phyloP scores from a whole-genome alignment of 179 eudicot species.

The Monotropa hypopitys region DNA sequence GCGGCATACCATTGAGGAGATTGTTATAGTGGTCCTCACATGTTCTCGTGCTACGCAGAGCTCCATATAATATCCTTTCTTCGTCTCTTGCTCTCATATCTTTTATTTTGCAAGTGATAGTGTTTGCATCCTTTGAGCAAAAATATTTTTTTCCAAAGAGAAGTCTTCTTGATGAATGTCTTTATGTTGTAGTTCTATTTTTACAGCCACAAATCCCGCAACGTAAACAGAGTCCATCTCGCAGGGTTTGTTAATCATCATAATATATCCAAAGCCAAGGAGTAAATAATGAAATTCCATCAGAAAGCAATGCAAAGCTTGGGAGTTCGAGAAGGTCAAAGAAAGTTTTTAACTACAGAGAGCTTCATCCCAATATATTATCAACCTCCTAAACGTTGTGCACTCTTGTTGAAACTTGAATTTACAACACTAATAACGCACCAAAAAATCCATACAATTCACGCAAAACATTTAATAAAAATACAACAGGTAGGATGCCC shows the following conservation, averaged over 20 bases:
- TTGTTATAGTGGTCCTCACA: no score
- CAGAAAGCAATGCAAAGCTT: neutral
- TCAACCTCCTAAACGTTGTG: neutral
- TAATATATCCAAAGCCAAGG: neutral
- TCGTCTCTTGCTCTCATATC: no score
- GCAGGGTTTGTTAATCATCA: neutral
- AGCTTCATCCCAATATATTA: neutral
- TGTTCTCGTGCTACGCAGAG: no score
- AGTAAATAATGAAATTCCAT: neutral
- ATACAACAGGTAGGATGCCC: neutral
- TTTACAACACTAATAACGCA: neutral
- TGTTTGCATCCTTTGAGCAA: no score
- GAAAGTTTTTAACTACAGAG: neutral
- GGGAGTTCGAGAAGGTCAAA: neutral
- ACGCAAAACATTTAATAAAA: neutral
- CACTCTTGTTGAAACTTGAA: neutral
- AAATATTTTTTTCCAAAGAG: no score
- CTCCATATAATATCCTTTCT: no score
- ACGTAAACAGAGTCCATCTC: neutral
- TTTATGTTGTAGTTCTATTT: no score
- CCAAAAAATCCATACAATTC: neutral
- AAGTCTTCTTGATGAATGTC: no score
- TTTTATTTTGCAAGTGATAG: no score
- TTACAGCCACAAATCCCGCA: neutral
- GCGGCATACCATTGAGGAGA: no score